phyloP scores from a whole-genome alignment of 2,329 filamentous ascomycete genomes.

The Fusarium ramigenum region DNA sequence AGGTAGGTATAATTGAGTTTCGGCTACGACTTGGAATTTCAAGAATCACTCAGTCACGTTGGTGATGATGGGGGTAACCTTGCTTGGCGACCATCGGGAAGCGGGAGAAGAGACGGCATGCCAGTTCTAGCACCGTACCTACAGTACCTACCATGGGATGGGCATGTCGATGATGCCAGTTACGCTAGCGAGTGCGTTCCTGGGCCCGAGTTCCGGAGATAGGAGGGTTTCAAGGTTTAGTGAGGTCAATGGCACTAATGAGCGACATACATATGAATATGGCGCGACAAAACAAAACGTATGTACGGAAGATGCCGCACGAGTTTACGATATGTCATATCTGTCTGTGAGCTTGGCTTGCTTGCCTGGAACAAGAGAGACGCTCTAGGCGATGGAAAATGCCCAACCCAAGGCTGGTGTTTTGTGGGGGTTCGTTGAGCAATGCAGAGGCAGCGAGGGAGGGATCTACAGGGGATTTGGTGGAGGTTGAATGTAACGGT shows the following conservation, averaged over 20 bases:
- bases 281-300: not conserved
- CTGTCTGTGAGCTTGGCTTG: not conserved
- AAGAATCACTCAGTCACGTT: not conserved
- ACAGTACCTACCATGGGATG: too few species aligned
- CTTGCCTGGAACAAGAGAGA: not conserved
- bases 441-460: not conserved
- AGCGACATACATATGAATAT: not conserved
- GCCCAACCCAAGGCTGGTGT: not conserved
- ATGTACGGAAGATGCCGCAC: not conserved
- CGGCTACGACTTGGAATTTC: not conserved
- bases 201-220: not conserved
- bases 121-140: not conserved
- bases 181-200: constrained; percentile 9
- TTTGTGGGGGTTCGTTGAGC: not conserved
- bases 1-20: not conserved
- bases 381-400: constrained; percentile 23
- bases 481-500: constrained; percentile 15
- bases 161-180: not conserved
- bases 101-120: not conserved
- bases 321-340: not conserved
- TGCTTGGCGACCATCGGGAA: not conserved
- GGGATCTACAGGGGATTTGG: constrained; percentile 1
- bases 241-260: not conserved
- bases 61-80: not conserved
- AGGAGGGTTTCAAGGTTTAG: not conserved